Evolutionary conservation across 2,329 filamentous ascomycete species (phyloP), one percentile per base, ranked within the genome.

Genomic region (Hypoxylon sp.): DNA sequence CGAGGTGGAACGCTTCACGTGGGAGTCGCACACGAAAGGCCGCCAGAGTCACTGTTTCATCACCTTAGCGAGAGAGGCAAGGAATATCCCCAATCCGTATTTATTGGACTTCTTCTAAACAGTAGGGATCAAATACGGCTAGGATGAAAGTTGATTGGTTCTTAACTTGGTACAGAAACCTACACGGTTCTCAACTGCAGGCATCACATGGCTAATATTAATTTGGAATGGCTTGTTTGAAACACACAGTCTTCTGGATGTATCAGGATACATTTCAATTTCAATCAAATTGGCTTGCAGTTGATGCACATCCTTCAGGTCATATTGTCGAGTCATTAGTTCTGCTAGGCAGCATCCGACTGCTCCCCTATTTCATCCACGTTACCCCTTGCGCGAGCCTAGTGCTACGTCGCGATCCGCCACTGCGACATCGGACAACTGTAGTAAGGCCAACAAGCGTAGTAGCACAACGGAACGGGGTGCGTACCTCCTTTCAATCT

Each of bases 1-100:
- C 21, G 72, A 75, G 29, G 74, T 77, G 35, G 75, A 77, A 53
- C 70, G 72, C 21, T 76, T 78, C 54, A 70, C 32, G 47, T 78
- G 76, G 76, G 69, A 76, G 42, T 74, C 69, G 27, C 57, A 71
- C 42, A 54, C 62, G 27, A 71, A 75, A 39, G 69, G 65, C 31
- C 50, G 37, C 15, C 63, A 69, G 35, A 69, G 53, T 24, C 70
- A 73, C 54, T 75, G 73, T 52, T 76, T 71, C 65, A 73, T 77
- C 51, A 65, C 68, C 7, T 54, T 75, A 39, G 59, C 55, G 21
- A 75, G 74, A 55, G 65, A 63, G 27, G 56, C 64, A 8, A 72
- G 69, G 37, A 32, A 56, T 31, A 72, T 76, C 24, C 64, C 73
- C 21, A 77, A 76, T 53, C 75, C 75, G n/a, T 77, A 73, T 56